These are phyloP conservation scores for Cladorrhinum sp. DNA, from an alignment of 2,329 filamentous ascomycete species.

Conservation along the genomic window DNA sequence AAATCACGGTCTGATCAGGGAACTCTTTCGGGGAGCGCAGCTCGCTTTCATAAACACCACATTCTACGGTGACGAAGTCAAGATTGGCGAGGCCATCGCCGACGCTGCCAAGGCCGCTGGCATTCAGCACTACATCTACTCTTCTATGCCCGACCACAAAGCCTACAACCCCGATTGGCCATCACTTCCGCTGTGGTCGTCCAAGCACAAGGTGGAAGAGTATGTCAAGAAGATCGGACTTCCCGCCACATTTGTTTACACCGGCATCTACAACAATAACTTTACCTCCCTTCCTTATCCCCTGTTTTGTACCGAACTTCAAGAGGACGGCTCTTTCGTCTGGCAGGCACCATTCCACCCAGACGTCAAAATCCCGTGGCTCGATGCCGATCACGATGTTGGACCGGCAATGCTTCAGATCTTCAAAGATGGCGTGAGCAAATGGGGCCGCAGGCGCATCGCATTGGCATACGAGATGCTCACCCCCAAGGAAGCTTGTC, in stretches of 20 bases:
- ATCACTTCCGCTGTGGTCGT: slow-evolving; percentile 83
- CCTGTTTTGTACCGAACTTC: slow-evolving; percentile 90
- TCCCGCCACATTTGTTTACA: slow-evolving; percentile 89
- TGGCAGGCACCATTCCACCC: slow-evolving; percentile 96
- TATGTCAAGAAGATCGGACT: slow-evolving; percentile 81
- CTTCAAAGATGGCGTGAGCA: slow-evolving; percentile 85
- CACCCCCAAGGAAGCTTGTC: slow-evolving; percentile 77
- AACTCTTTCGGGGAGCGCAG: slow-evolving; percentile 79
- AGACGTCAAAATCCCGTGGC: slow-evolving; percentile 84
- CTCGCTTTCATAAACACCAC: slow-evolving; percentile 97
- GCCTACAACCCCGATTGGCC: slow-evolving; percentile 75
- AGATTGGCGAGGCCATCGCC: slow-evolving; percentile 82
- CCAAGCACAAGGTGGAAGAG: slow-evolving; percentile 89
- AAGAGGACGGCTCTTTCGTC: slow-evolving; percentile 77
- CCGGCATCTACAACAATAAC: slow-evolving; percentile 98
- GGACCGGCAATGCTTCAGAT: slow-evolving; percentile 89
- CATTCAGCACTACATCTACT: slow-evolving; percentile 91
- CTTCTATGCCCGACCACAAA: slow-evolving; percentile 93
- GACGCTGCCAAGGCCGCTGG: slow-evolving; percentile 83
- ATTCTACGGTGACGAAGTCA: slow-evolving; percentile 91
- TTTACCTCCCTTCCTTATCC: slow-evolving; percentile 92
- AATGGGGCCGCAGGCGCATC: slow-evolving; percentile 77
- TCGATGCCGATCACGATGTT: slow-evolving; percentile 94
- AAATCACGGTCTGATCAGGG: slow-evolving; percentile 68
- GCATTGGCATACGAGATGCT: slow-evolving; percentile 89